These are phyloP conservation scores for Paragyromitra xinjiangensis DNA, from an alignment of 495 filamentous ascomycete genomes.

Conservation along the genomic window DNA sequence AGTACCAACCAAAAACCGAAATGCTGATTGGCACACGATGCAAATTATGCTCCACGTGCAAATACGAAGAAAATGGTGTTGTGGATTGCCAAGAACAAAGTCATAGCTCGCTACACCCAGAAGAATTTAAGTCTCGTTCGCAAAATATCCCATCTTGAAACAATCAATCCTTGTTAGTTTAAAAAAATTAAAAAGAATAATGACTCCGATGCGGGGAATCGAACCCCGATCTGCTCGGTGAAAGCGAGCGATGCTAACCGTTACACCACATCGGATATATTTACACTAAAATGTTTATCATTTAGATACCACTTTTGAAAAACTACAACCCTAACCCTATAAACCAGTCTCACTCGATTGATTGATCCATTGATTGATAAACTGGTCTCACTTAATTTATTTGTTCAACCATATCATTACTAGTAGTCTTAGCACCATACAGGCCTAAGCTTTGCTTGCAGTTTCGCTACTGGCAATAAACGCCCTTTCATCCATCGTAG, in stretches of 20 bases:
- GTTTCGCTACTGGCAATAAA: no score
- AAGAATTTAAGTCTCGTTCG: no score
- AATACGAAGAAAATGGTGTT: background rate
- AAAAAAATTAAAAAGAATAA: background rate
- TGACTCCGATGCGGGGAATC: slow-evolving; percentile 54
- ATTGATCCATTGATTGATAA: no score
- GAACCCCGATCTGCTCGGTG: slow-evolving; percentile 56
- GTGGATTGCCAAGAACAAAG: background rate
- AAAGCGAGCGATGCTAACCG: slow-evolving; percentile 56
- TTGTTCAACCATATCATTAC: background rate
- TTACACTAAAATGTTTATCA: background rate
- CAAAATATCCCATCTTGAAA: background rate
- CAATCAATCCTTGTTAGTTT: background rate
- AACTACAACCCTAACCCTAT: background rate
- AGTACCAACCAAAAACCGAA: background rate
- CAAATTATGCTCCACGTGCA: background rate
- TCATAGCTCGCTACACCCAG: background rate
- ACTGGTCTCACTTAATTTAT: background rate
- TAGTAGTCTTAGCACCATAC: background rate
- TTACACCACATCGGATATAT: slow-evolving; percentile 53
- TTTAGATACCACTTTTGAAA: no score
- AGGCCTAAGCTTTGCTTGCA: no score
- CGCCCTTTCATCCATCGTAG: no score
- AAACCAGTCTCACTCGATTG: background rate
- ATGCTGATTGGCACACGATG: no score